Evolutionary conservation across 805 yeast genomes (phyloP), one percentile per base, ranked within the genome.

Genomic region (Candida piceae): DNA sequence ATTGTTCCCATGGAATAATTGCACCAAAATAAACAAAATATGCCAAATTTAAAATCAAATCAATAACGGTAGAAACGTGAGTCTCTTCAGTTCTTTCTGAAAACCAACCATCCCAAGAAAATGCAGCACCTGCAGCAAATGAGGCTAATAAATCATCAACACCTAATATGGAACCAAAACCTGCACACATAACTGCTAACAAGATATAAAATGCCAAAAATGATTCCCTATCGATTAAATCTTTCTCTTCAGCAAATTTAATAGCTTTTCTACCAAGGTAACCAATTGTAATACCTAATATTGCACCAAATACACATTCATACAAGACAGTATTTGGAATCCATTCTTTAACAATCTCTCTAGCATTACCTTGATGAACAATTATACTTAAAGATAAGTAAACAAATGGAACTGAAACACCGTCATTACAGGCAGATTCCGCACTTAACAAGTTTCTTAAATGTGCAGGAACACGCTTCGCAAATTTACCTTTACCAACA

Each of bases 371-470:
- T 4, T 60, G 58, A 51, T 78, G 72, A 11, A 72, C 50, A 35
- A 78, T 67, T 22, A 81, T 57, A 47, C 69, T 67, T 34, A 79
- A 62, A 2, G 85, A 74, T 20, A 81, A 61, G 50, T 65, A 79
- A 33, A 81, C 76, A 52, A 81, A 82, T 5, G 89, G 89, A 40
- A 76, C 75, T 1, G 80, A 79, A 67, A 76, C 69, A 29, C 88
- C 88, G 52, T 81, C 89, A 51, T 81, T 82, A 47, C 86, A 80
- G 3, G 84, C 88, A 1, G 85, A 76, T 50, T 81, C 89, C 1
- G 86, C 85, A 22, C 79, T 67, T 32, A 81, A 62, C 36, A 81
- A 61, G 45, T 78, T 70, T 45, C 84, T 62, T 39, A 81, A 65
- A 45, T 74, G 77, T 10, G 78, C 78, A 3, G 81, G 77, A 23